Conservation (phyloP, 768 basidiomycete species). For the Myochromella boudieri region DNA sequence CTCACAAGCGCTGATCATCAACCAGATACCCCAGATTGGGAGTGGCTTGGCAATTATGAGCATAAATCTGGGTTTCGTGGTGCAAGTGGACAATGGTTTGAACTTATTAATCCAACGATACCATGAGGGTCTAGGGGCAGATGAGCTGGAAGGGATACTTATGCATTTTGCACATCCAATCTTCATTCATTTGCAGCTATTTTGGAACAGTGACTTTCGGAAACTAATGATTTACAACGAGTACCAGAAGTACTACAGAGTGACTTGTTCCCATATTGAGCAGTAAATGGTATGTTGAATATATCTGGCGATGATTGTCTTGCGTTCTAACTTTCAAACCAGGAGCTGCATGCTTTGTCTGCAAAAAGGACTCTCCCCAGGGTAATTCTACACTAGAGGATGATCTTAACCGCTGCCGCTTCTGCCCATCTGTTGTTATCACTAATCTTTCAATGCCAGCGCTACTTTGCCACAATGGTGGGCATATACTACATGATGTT, state of each 20-base stretch:
- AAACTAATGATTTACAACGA: background rate
- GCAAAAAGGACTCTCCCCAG: background rate
- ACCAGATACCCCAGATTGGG: background rate
- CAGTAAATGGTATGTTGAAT: background rate
- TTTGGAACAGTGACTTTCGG: background rate
- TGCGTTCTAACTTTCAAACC: background rate
- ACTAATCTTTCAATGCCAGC: background rate
- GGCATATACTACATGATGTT: background rate
- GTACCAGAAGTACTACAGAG: background rate
- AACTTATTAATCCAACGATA: background rate
- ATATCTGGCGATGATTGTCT: background rate
- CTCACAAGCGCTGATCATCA: background rate
- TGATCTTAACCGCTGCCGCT: background rate
- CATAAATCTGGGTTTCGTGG: background rate
- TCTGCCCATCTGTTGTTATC: background rate
- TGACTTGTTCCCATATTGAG: background rate
- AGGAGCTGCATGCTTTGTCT: background rate
- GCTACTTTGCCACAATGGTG: conserved; percentile 2
- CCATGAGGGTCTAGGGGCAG: background rate
- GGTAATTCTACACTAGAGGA: background rate
- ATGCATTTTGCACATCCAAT: background rate
- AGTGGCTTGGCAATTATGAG: background rate
- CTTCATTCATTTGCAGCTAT: background rate
- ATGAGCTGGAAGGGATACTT: background rate
- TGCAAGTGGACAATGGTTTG: background rate